phyloP scores from a whole-genome alignment of 2,329 filamentous ascomycete genomes.

The Biscogniauxia mediterranea region DNA sequence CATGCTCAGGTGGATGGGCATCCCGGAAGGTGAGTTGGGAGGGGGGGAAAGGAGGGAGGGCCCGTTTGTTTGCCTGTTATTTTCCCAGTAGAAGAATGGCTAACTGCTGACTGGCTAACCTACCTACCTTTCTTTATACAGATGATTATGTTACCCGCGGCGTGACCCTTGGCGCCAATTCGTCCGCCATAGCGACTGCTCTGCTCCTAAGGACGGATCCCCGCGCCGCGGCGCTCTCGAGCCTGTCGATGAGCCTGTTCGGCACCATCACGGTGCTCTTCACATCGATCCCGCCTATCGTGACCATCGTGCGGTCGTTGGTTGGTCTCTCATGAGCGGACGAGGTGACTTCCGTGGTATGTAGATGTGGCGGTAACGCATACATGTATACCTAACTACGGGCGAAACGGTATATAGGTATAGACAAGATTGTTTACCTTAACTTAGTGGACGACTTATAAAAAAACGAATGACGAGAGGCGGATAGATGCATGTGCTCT shows the following conservation, averaged over 20 bases:
- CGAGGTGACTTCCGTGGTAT: not conserved
- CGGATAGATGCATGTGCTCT: too few relatives aligned
- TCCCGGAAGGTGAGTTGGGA: slow-evolving; percentile 48
- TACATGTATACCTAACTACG: too few relatives aligned
- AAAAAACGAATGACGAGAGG: too few relatives aligned
- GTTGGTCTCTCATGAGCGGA: slow-evolving; percentile 38
- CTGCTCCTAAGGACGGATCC: slow-evolving; percentile 55
- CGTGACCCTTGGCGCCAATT: slow-evolving; percentile 60
- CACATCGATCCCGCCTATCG: slow-evolving; percentile 55
- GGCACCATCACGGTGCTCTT: slow-evolving; percentile 58
- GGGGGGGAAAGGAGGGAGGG: not conserved
- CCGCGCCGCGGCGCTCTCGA: slow-evolving; percentile 57
- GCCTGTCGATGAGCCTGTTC: slow-evolving; percentile 60
- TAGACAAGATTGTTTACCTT: too few relatives aligned
- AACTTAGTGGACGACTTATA: too few relatives aligned
- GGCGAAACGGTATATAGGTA: too few relatives aligned
- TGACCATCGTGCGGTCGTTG: slow-evolving; percentile 45
- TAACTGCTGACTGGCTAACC: not conserved
- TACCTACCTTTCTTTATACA: slow-evolving; percentile 19
- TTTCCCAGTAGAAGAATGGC: too few relatives aligned
- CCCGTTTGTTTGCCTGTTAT: too few relatives aligned
- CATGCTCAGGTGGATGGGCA: slow-evolving; percentile 47
- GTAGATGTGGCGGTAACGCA: too few relatives aligned
- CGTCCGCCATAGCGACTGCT: slow-evolving; percentile 58
- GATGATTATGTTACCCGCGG: slow-evolving; percentile 64